Conservation (phyloP, 2,329 filamentous ascomycete genomes). For the Camillea tinctor region DNA sequence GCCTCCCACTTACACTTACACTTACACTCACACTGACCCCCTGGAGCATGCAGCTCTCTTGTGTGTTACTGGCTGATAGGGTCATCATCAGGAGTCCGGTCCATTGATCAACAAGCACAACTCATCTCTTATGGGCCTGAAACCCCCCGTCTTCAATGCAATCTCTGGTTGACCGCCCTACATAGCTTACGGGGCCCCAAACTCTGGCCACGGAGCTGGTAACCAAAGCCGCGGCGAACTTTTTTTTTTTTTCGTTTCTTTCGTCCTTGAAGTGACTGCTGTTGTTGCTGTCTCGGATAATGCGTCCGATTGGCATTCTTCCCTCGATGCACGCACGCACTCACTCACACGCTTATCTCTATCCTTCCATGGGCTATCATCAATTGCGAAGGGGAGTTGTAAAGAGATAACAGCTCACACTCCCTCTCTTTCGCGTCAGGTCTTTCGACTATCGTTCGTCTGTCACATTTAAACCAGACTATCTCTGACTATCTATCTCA, state of each 20-base stretch:
- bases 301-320: not conserved
- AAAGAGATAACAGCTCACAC: not conserved
- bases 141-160: not conserved
- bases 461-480: not conserved
- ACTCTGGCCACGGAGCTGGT: not conserved
- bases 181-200: not conserved
- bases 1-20: no score
- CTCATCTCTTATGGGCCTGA: not conserved
- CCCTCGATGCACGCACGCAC: not conserved
- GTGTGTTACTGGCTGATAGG: not conserved
- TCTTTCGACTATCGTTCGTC: not conserved
- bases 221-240: not conserved
- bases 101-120: not conserved
- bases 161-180: not conserved
- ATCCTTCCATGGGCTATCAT: not conserved
- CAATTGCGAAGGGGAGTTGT: not conserved
- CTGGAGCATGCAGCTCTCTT: not conserved
- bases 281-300: not conserved
- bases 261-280: no score
- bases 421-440: not conserved
- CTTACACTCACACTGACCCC: not conserved
- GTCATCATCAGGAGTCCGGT: not conserved
- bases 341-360: no score
- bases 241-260: not conserved
- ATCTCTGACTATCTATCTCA: not conserved